These are phyloP conservation scores for Furcasterigmium furcatum DNA, from an alignment of 2,329 filamentous ascomycete genomes.

Conservation along the genomic window DNA sequence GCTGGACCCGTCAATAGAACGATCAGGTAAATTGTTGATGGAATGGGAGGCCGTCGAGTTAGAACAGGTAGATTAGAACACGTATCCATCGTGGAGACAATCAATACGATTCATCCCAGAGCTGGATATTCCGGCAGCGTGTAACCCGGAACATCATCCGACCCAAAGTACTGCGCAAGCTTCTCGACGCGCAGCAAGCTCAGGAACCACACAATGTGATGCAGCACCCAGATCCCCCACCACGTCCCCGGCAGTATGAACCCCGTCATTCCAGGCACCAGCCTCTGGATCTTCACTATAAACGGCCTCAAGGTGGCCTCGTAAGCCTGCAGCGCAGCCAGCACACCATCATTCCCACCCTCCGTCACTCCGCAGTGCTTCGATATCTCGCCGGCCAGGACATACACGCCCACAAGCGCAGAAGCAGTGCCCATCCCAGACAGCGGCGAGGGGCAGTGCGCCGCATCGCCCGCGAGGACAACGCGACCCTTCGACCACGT, in stretches of 20 bases:
- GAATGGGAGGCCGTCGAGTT: no score
- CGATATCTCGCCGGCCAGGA: constrained; percentile 45
- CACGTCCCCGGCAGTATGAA: constrained; percentile 6
- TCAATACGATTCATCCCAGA: no score
- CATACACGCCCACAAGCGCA: constrained; percentile 42
- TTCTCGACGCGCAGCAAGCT: constrained; percentile 7
- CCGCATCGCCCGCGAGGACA: constrained; percentile 45
- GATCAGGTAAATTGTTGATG: no score
- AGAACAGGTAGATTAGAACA: no score
- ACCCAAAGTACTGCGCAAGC: constrained; percentile 1
- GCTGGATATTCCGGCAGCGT: constrained; percentile 5
- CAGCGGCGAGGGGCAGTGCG: constrained; percentile 36
- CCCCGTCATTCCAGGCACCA: constrained; percentile 4
- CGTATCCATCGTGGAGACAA: no score
- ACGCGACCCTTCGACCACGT: constrained; percentile 31
- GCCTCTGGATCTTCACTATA: constrained; percentile 7
- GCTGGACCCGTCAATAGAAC: no score
- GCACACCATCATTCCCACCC: not conserved
- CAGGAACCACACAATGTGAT: constrained; percentile 5
- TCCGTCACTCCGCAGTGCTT: constrained; percentile 5
- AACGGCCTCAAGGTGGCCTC: constrained; percentile 8
- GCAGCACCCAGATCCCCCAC: constrained; percentile 4
- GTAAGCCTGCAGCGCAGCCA: constrained; percentile 8
- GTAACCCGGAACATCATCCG: constrained; percentile 4
- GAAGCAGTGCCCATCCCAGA: constrained; percentile 42